Evolutionary conservation across 345 rosid species (phyloP).

Genomic region (Aquilaria malaccensis): DNA sequence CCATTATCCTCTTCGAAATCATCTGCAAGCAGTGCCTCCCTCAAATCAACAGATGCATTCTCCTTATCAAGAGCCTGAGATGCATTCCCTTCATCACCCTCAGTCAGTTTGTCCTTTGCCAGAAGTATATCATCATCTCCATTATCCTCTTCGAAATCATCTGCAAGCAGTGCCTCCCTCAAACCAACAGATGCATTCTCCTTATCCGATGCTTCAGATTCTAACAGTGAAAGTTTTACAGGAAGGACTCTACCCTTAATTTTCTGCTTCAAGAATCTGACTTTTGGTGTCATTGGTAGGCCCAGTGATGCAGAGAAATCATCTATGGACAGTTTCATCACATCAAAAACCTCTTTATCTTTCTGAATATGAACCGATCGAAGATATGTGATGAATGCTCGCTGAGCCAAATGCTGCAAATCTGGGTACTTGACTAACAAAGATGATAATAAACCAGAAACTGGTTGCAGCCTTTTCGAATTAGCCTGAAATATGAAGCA

Average conservation of each 20-base stretch:
- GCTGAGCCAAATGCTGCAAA: constrained; percentile 66
- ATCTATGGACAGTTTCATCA: constrained; percentile 53
- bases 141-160: constrained; percentile 34
- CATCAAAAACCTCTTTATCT: constrained; percentile 89
- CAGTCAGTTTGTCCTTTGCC: constrained; percentile 26
- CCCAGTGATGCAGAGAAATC: constrained; percentile 90
- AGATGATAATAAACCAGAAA: constrained; percentile 55
- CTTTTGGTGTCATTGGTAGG: constrained; percentile 75
- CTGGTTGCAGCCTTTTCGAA: constrained; percentile 53
- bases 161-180: constrained; percentile 25
- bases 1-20: constrained; percentile 33
- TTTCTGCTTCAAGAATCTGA: constrained; percentile 56
- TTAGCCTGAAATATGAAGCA: constrained; percentile 48
- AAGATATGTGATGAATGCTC: constrained; percentile 77
- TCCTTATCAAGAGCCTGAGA: constrained; percentile 27
- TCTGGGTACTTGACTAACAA: constrained; percentile 67
- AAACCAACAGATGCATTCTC: constrained; percentile 19
- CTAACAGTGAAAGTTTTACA: constrained; percentile 26
- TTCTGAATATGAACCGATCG: constrained; percentile 75
- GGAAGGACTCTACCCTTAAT: constrained; percentile 27
- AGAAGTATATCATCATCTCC: constrained; percentile 25
- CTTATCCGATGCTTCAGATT: constrained; percentile 22
- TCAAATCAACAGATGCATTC: constrained; percentile 35
- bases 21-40: constrained; percentile 25
- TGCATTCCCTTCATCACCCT: constrained; percentile 25